Percentiles rank a stretch among this genome's conserved stretches.
These are phyloP conservation scores for Hypocrella siamensis DNA, from an alignment of 2,329 filamentous ascomycete species.

Conservation along the genomic window DNA sequence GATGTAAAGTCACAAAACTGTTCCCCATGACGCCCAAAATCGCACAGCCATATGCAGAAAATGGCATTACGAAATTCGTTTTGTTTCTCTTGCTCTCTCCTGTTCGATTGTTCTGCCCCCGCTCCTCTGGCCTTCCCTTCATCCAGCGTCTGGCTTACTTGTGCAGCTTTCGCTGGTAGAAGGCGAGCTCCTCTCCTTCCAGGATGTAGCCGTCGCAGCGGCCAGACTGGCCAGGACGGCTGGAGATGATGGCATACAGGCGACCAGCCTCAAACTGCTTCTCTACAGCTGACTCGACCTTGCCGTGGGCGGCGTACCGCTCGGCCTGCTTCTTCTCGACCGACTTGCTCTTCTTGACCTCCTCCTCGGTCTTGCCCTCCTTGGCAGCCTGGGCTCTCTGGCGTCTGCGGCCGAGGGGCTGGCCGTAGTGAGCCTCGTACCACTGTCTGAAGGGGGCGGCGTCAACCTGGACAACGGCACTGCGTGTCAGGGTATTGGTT, in stretches of 20 bases:
- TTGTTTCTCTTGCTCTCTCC: too few species aligned
- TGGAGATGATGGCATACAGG: slow-evolving; percentile 84
- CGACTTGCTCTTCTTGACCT: slow-evolving; percentile 83
- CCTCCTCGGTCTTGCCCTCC: slow-evolving; percentile 48
- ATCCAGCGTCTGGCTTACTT: slow-evolving; percentile 49
- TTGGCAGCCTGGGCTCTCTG: slow-evolving; percentile 58
- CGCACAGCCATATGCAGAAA: too few species aligned
- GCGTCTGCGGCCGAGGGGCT: slow-evolving; percentile 74
- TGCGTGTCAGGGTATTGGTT: slow-evolving; percentile 99
- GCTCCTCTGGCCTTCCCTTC: slow-evolving; percentile 3
- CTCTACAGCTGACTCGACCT: slow-evolving; percentile 87
- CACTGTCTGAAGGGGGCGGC: slow-evolving; percentile 98
- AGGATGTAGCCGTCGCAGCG: slow-evolving; percentile 95
- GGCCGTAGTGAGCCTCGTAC: slow-evolving; percentile 99
- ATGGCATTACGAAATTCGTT: too few species aligned
- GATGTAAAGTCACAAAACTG: neutral
- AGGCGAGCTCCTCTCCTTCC: slow-evolving; percentile 98
- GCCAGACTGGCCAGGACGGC: slow-evolving; percentile 90
- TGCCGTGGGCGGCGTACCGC: slow-evolving; percentile 68
- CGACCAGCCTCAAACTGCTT: slow-evolving; percentile 99
- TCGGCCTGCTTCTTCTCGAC: slow-evolving; percentile 94
- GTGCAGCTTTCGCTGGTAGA: slow-evolving; percentile 99
- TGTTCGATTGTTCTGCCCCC: neutral
- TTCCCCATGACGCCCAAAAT: neutral
- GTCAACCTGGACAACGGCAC: slow-evolving; percentile 96